Evolutionary conservation across 2,329 filamentous ascomycete genomes (phyloP), one percentile per base, ranked within the genome.

Genomic region (Diaporthe amygdali): DNA sequence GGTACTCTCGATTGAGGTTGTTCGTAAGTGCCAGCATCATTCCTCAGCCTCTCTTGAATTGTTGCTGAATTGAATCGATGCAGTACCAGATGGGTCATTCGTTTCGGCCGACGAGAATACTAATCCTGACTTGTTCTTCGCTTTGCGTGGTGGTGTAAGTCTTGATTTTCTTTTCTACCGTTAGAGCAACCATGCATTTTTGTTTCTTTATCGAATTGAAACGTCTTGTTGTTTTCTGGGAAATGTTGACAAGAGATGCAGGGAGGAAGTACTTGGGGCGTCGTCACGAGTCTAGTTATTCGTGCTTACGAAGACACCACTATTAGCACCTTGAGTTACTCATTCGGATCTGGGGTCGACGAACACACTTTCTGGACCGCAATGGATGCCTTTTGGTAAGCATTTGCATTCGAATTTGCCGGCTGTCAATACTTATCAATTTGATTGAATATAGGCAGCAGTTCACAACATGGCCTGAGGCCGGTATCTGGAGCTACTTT

Each of bases 101-200:
- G 77, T 86, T 5, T 82, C 84, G 46, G 84, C 81, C 37, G 83
- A 79, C 54, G 76, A 77, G 54, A 79, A 77, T 15, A 74, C 79
- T 32, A 81, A 88, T 69, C 55, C 79, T 0, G 86, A 88, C 55
- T 78, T 89, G 3, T 88, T 84, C 77, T 87, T 84, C 82, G 86
- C 85, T 4, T 78, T 88, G 39, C 78, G 83, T 22, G 86, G 86
- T 27, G 86, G 82, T 22, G 56, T 63, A 22, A n/a, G 56, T 47
- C 17, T n/a, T 15, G 1, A 6, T 1, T 30, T 46, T n/a, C 52
- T 12, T 8, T 6, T 55, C 0, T n/a, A n/a, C n/a, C n/a, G n/a
- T n/a, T n/a, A n/a, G n/a, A n/a, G n/a, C n/a, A n/a, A n/a, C n/a
- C n/a, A n/a, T n/a, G n/a, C n/a, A n/a, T n/a, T n/a, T n/a, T n/a